Conservation (phyloP, 2,329 filamentous ascomycete genomes). For the Colletotrichum tanaceti region DNA sequence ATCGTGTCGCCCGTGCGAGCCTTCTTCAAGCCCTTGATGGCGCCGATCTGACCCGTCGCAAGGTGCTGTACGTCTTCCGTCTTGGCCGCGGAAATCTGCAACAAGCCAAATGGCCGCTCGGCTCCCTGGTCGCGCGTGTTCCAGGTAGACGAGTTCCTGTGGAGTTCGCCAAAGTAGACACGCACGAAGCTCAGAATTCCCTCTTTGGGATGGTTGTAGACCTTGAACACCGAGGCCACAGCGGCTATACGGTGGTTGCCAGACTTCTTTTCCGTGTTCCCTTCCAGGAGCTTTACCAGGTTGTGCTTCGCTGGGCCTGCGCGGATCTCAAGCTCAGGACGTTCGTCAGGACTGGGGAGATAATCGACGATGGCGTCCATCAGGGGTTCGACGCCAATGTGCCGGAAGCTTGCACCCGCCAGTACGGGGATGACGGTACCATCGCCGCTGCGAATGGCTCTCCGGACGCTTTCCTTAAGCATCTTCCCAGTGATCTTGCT, state of each 20-base stretch:
- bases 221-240: slow-evolving; percentile 87
- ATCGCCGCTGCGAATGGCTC: slow-evolving; percentile 74
- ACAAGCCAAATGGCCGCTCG: slow-evolving; percentile 82
- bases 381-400: slow-evolving; percentile 92
- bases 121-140: slow-evolving; percentile 86
- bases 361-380: slow-evolving; percentile 90
- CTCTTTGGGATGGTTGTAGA: slow-evolving; percentile 86
- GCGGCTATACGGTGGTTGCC: slow-evolving; percentile 54
- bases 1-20: slow-evolving; percentile 95
- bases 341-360: slow-evolving; percentile 83
- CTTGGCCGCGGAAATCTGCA: slow-evolving; percentile 91
- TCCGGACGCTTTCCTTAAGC: slow-evolving; percentile 79
- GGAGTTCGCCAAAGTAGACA: slow-evolving; percentile 86
- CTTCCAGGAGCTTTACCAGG: slow-evolving; percentile 49
- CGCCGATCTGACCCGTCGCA: slow-evolving; percentile 89
- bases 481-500: slow-evolving; percentile 76
- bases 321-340: slow-evolving; percentile 82
- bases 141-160: slow-evolving; percentile 80
- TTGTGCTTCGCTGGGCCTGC: slow-evolving; percentile 68
- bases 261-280: slow-evolving; percentile 46
- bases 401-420: slow-evolving; percentile 90
- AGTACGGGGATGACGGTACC: slow-evolving; percentile 87
- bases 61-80: slow-evolving; percentile 86
- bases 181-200: slow-evolving; percentile 92
- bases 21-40: slow-evolving; percentile 88